A percentile compares a stretch with the other conserved stretches of the same genome.
Evolutionary conservation across 139 green algal genomes (phyloP).

Genomic region (Tetratostichococcus sp.): DNA sequence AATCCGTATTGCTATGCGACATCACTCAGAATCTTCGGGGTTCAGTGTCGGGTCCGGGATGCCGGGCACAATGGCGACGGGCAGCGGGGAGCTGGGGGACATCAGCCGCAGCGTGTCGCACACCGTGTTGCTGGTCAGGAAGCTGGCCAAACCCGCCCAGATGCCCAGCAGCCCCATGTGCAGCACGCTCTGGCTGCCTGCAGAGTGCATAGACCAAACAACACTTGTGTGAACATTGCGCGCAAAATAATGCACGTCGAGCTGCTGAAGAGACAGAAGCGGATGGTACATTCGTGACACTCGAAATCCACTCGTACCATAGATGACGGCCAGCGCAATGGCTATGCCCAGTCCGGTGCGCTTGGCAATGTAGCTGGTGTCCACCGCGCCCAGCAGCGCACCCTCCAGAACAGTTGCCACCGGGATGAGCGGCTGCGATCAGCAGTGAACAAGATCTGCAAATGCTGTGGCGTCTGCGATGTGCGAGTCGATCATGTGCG

Average conservation of each 20-base stretch:
- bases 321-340: neutral
- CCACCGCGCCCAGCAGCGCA: constrained; percentile 10
- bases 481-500: no score
- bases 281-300: no score
- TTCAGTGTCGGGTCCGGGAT: neutral
- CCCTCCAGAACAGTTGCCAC: constrained; percentile 19
- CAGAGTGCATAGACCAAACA: no score
- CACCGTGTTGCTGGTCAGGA: neutral
- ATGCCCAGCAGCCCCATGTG: neutral
- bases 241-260: no score
- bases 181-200: neutral
- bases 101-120: neutral
- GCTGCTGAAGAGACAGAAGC: no score
- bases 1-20: no score
- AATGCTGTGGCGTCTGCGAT: no score
- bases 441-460: no score
- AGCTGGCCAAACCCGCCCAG: neutral
- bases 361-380: constrained; percentile 13
- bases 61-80: neutral
- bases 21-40: neutral
- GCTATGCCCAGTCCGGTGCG: constrained; percentile 8
- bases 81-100: neutral
- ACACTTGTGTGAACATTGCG: no score
- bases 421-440: constrained; percentile 17
- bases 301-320: no score